phyloP scores from a whole-genome alignment of 2,329 filamentous ascomycete species.

The Arthrobotrys entomopaga region DNA sequence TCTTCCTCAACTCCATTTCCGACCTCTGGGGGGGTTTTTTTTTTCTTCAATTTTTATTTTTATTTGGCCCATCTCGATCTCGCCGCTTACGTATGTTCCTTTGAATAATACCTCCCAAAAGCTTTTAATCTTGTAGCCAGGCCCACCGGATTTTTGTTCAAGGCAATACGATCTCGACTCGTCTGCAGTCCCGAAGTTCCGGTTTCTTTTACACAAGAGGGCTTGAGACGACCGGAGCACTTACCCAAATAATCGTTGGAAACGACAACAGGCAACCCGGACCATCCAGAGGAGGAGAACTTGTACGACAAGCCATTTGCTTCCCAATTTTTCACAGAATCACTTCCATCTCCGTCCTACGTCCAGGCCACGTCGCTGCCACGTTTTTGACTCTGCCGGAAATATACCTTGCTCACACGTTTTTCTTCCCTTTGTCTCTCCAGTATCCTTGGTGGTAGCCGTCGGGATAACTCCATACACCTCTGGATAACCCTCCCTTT shows the following conservation, averaged over 20 bases:
- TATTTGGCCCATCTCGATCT: constrained; percentile 7
- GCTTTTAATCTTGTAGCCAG: constrained; percentile 39
- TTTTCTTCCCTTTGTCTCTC: constrained; percentile 18
- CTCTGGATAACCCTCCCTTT: constrained; percentile 15
- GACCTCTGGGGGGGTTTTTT: too few species aligned
- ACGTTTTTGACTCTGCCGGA: constrained; percentile 55
- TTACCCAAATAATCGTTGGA: constrained; percentile 53
- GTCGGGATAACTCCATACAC: constrained; percentile 25
- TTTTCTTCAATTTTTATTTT: too few species aligned
- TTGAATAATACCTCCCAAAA: constrained; percentile 31
- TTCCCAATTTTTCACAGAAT: constrained; percentile 24
- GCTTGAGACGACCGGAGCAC: constrained; percentile 47
- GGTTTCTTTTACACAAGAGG: constrained; percentile 41
- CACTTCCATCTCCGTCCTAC: constrained; percentile 31
- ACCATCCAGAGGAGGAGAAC: constrained; percentile 17
- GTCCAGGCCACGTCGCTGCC: constrained; percentile 54
- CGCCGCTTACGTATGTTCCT: too few species aligned
- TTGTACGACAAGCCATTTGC: constrained; percentile 46
- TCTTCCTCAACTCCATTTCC: neutral
- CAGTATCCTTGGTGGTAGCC: constrained; percentile 30
- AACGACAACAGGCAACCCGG: constrained; percentile 18
- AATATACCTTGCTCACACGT: constrained; percentile 52
- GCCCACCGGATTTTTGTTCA: constrained; percentile 32
- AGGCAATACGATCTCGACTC: constrained; percentile 40
- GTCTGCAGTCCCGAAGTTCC: constrained; percentile 35